Conservation (phyloP, 352 stramenopile species). For the Thalassiosira exigua region DNA sequence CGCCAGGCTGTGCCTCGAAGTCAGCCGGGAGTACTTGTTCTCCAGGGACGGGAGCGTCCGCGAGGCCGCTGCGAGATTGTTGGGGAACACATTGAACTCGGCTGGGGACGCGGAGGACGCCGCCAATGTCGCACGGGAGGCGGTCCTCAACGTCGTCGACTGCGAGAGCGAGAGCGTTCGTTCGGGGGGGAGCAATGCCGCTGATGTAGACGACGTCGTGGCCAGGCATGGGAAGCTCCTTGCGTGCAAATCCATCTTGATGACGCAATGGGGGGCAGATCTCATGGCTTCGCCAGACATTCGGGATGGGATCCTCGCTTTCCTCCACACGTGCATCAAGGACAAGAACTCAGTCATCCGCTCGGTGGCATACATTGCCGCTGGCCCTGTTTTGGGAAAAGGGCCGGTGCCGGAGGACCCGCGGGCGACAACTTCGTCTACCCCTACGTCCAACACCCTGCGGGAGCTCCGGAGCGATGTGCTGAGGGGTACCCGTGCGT, state of each 20-base stretch:
- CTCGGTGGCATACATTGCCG: slow-evolving; percentile 36
- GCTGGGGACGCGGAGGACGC: slow-evolving; percentile 47
- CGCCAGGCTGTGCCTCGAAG: slow-evolving; percentile 36
- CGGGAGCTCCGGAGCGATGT: no score
- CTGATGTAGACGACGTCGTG: slow-evolving; percentile 18
- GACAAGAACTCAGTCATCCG: slow-evolving; percentile 47
- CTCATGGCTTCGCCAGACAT: slow-evolving; percentile 46
- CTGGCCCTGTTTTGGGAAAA: slow-evolving; percentile 45
- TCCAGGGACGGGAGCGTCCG: slow-evolving; percentile 31
- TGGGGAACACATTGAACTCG: slow-evolving; percentile 37
- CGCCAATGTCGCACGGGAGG: slow-evolving; percentile 36
- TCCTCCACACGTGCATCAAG: slow-evolving; percentile 32
- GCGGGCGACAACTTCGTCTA: no score
- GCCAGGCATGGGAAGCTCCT: slow-evolving; percentile 43
- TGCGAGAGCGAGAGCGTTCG: slow-evolving; percentile 33
- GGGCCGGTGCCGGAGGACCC: slow-evolving; percentile 43
- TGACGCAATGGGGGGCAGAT: slow-evolving; percentile 34
- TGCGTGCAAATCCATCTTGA: slow-evolving; percentile 42
- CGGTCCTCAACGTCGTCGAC: slow-evolving; percentile 38
- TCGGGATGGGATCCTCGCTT: slow-evolving; percentile 31
- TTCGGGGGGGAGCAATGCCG: background rate
- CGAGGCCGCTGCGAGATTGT: slow-evolving; percentile 37
- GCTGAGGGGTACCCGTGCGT: slow-evolving; percentile 50
- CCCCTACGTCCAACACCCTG: no score
- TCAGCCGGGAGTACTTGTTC: slow-evolving; percentile 41